These are phyloP conservation scores for Puccinia horiana DNA, from an alignment of 1,284 basidiomycete species.

Conservation along the genomic window DNA sequence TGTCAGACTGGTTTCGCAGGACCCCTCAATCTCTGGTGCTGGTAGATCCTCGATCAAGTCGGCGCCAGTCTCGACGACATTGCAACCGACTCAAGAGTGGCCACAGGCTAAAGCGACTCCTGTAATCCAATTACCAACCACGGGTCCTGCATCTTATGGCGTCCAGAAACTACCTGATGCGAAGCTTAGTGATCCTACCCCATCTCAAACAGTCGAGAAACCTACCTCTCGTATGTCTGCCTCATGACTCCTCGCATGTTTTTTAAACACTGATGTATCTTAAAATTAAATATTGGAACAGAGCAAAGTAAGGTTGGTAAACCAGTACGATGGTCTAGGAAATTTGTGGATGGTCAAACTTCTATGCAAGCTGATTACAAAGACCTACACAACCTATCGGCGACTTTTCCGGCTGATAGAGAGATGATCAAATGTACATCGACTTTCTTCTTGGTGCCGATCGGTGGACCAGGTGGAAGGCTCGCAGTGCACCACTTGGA, in stretches of 20 bases:
- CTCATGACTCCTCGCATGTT: not conserved
- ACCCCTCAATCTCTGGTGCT: slow-evolving; percentile 54
- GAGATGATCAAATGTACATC: slow-evolving; percentile 55
- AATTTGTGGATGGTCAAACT: slow-evolving; percentile 60
- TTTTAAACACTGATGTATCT: not conserved
- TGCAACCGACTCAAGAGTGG: not conserved
- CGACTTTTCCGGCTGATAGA: slow-evolving; percentile 59
- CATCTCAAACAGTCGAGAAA: not conserved
- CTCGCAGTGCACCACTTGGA: slow-evolving; percentile 59
- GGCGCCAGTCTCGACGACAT: slow-evolving; percentile 11
- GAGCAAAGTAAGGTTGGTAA: not conserved
- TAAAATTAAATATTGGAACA: slow-evolving; percentile 6
- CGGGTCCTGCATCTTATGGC: slow-evolving; percentile 22
- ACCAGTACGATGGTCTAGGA: slow-evolving; percentile 59
- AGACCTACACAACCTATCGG: slow-evolving; percentile 58
- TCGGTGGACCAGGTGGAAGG: slow-evolving; percentile 61
- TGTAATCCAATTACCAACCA: slow-evolving; percentile 53
- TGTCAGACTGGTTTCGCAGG: slow-evolving; percentile 54
- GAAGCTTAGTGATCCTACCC: not conserved
- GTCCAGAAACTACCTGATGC: not conserved
- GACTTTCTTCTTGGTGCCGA: slow-evolving; percentile 59
- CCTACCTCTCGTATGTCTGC: slow-evolving; percentile 3
- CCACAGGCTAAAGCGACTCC: slow-evolving; percentile 42
- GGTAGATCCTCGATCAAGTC: slow-evolving; percentile 54
- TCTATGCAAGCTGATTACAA: slow-evolving; percentile 61